Base-by-base conservation (phyloP, 2,329 filamentous ascomycete species). In the Aspergillus intermedius region DNA sequence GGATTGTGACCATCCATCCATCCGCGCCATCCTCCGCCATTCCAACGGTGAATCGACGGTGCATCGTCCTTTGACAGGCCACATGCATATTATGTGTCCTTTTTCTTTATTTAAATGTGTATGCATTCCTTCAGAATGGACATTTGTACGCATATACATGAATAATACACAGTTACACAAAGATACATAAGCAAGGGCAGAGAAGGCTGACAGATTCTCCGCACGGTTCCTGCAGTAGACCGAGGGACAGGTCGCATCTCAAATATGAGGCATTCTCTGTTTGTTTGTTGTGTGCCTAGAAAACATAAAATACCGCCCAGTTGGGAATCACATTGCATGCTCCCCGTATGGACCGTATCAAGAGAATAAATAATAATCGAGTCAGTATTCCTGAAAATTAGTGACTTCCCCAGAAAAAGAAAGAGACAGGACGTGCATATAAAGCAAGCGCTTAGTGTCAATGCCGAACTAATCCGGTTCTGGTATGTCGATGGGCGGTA, bases 151-250 rank as follows among this genome's bases (percentile, higher is more conserved):
- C 15, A 8, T 37, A 37, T 17, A 37, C 34, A 37, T 37, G 6
- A 37, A 37, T 17, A 15, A 19, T 17, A 37, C 34, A 7, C 34
- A 17, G 34, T n/a, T 19, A 42, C 21, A 42, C 13, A 42, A 42
- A 42, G 13, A 42, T 19, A 23, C 40, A 42, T 22, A 43, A 15
- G 22, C 22, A 43, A 43, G 41, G 23, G 37, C 37, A 19, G 41
- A 6, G 41, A 8, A 22, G 10, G 7, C 15, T 43, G 41, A 25
- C 22, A 43, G 22, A 13, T n/a, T 57, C 57, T 60, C 61, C 58
- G 57, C 60, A 56, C 55, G 52, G 64, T 66, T 65, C 63, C 64
- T 67, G 64, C 64, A 67, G 64, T 65, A 67, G 63, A 54, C 62
- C 61, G 57, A 58, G 54, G 49, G 54, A 60, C 54, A 60, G 48